These are phyloP conservation scores for Phanerodontia chrysosporium DNA, from an alignment of 768 basidiomycete genomes.

Conservation along the genomic window DNA sequence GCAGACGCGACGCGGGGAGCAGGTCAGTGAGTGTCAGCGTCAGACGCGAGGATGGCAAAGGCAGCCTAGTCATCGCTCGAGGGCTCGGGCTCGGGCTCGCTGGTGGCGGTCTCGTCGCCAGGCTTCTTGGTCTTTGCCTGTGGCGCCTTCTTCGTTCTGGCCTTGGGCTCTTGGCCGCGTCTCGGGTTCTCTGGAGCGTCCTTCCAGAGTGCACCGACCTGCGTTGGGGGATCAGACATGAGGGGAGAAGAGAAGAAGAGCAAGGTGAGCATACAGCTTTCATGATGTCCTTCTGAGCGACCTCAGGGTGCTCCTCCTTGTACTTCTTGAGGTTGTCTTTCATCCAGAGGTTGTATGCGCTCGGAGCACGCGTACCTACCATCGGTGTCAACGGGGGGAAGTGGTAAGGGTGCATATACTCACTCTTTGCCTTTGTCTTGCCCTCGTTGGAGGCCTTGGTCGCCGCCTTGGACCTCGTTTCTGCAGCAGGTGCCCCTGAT, in stretches of 20 bases:
- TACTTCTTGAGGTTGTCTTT: slow-evolving; percentile 53
- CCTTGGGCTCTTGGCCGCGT: slow-evolving; percentile 47
- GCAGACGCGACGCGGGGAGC: not conserved
- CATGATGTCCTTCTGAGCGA: slow-evolving; percentile 53
- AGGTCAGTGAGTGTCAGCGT: not conserved
- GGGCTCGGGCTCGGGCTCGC: slow-evolving; percentile 12
- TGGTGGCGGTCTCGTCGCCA: slow-evolving; percentile 19
- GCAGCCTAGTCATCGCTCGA: slow-evolving; percentile 5
- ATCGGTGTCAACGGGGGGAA: not conserved
- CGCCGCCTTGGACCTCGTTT: slow-evolving; percentile 51
- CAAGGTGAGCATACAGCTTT: slow-evolving; percentile 32
- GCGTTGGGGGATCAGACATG: not conserved
- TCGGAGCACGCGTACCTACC: slow-evolving; percentile 54
- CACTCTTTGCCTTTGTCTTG: slow-evolving; percentile 33
- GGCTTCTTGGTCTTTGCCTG: slow-evolving; percentile 17
- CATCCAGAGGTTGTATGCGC: slow-evolving; percentile 56
- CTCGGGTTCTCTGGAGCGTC: slow-evolving; percentile 63
- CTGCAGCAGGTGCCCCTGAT: slow-evolving; percentile 29
- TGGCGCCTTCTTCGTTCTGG: slow-evolving; percentile 27
- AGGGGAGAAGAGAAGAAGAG: not conserved
- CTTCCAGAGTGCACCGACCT: slow-evolving; percentile 58
- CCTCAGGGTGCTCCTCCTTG: slow-evolving; percentile 49
- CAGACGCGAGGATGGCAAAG: no score
- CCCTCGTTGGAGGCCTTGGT: slow-evolving; percentile 42
- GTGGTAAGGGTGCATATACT: slow-evolving; percentile 27